A percentile compares a stretch with the other conserved stretches of the same genome.
phyloP scores from a whole-genome alignment of 1,139 yeast genomes.

The Geotrichum bryndzae region DNA sequence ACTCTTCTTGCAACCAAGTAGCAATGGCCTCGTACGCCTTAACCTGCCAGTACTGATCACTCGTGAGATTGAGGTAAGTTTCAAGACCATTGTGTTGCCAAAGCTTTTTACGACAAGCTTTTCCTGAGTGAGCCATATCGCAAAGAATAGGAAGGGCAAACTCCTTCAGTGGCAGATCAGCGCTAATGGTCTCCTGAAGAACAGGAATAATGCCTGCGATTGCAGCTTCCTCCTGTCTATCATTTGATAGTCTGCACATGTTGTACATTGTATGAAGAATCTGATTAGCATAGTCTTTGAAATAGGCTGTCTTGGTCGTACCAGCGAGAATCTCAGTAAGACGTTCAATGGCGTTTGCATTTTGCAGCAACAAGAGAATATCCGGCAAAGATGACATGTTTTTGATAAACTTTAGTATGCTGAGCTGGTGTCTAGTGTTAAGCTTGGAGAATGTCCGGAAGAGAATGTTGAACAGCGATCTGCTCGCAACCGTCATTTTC shows the following conservation, averaged over 20 bases:
- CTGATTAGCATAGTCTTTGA: constrained; percentile 26
- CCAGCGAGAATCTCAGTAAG: constrained; percentile 29
- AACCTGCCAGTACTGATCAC: constrained; percentile 66
- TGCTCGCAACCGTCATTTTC: constrained; percentile 26
- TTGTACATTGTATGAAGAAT: constrained; percentile 40
- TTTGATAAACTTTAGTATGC: constrained; percentile 31
- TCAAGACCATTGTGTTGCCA: constrained; percentile 42
- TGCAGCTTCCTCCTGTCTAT: constrained; percentile 50
- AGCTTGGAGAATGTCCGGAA: constrained; percentile 23
- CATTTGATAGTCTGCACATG: constrained; percentile 52
- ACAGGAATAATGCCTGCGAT: constrained; percentile 49
- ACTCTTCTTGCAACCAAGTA: constrained; percentile 35
- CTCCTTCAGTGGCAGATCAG: constrained; percentile 51
- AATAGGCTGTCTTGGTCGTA: constrained; percentile 13
- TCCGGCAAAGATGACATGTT: constrained; percentile 30
- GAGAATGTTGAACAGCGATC: constrained; percentile 22
- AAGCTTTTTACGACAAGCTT: constrained; percentile 39
- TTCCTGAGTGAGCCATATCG: constrained; percentile 52
- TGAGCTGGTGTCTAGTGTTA: constrained; percentile 21
- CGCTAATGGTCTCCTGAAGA: constrained; percentile 43
- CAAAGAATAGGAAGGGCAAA: constrained; percentile 58
- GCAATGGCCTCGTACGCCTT: constrained; percentile 56
- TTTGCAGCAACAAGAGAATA: constrained; percentile 27
- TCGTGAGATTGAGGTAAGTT: constrained; percentile 44
- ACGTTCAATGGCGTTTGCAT: constrained; percentile 30